Evolutionary conservation across 2,329 filamentous ascomycete genomes (phyloP).

Genomic region (Neoascochyta sp.): DNA sequence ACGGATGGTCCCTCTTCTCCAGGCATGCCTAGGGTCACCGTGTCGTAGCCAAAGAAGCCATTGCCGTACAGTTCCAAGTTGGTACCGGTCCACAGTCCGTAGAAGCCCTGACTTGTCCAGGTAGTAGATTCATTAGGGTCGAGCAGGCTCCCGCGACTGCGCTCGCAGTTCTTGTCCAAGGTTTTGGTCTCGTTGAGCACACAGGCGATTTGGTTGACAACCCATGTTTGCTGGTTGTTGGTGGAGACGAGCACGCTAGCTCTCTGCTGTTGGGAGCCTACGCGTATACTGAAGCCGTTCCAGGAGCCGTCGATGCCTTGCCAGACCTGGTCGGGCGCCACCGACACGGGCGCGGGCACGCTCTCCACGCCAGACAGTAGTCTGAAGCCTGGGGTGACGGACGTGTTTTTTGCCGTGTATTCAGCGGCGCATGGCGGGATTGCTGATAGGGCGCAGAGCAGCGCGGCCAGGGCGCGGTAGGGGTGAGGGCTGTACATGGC

Average conservation of each 20-base stretch:
- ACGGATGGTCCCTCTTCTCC: constrained; percentile 42
- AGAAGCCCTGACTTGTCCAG: constrained; percentile 59
- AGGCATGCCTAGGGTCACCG: constrained; percentile 40
- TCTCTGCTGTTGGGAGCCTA: constrained; percentile 52
- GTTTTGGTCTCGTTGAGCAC: constrained; percentile 15
- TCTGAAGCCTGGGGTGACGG: constrained; percentile 15
- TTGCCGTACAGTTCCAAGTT: constrained; percentile 59
- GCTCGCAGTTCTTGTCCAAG: constrained; percentile 44
- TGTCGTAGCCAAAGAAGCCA: constrained; percentile 60
- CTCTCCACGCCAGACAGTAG: constrained; percentile 16
- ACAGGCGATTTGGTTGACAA: constrained; percentile 46
- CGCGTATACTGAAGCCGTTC: constrained; percentile 64
- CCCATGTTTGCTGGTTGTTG: constrained; percentile 67
- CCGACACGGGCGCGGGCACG: constrained; percentile 29
- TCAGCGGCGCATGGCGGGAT: constrained; percentile 17
- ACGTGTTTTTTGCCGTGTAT: constrained; percentile 21
- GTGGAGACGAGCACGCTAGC: constrained; percentile 62
- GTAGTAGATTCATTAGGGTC: constrained; percentile 52
- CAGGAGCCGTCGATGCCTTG: constrained; percentile 48
- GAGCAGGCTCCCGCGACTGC: constrained; percentile 59
- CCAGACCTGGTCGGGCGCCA: constrained; percentile 39
- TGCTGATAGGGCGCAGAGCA: too few relatives aligned
- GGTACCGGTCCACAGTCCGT: constrained; percentile 55
- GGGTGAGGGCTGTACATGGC: too few relatives aligned
- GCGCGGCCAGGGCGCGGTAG: constrained; percentile 1